Evolutionary conservation across 805 yeast genomes (phyloP).

Genomic region (Candida ipomoeae): DNA sequence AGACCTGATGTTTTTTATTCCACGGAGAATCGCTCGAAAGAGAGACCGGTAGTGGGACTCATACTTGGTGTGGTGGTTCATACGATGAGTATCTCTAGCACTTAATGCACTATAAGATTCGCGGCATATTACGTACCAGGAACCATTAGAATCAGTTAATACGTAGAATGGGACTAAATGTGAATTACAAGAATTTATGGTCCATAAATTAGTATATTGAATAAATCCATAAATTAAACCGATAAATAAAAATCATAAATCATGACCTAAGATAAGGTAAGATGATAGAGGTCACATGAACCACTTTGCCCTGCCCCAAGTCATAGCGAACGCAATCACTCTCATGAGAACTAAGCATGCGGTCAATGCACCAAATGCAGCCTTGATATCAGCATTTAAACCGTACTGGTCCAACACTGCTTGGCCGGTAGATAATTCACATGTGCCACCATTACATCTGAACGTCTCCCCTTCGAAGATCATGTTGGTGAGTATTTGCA

Average conservation of each 20-base stretch:
- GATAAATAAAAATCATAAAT: too few relatives aligned
- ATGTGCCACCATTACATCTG: slow-evolving; percentile 45
- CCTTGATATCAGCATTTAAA: slow-evolving; percentile 33
- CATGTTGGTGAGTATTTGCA: slow-evolving; percentile 54
- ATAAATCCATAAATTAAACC: too few relatives aligned
- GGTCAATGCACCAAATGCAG: slow-evolving; percentile 36
- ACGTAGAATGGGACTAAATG: too few relatives aligned
- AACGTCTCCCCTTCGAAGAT: slow-evolving; percentile 52
- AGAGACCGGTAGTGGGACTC: slow-evolving; percentile 11
- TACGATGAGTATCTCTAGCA: background rate
- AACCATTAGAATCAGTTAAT: too few relatives aligned
- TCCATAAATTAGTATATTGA: too few relatives aligned
- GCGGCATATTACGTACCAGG: background rate
- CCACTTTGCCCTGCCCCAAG: slow-evolving; percentile 27
- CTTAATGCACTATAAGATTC: background rate
- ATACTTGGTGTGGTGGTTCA: background rate
- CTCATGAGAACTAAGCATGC: slow-evolving; percentile 43
- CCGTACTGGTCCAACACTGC: slow-evolving; percentile 53
- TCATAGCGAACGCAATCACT: slow-evolving; percentile 26
- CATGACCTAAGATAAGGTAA: too few relatives aligned
- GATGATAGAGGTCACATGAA: slow-evolving; percentile 6
- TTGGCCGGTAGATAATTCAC: slow-evolving; percentile 50
- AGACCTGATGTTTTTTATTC: slow-evolving; percentile 1
- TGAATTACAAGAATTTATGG: too few relatives aligned
- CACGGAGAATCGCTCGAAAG: slow-evolving; percentile 14